Base-by-base conservation (phyloP, 768 basidiomycete genomes). In the Saitozyma podzolica region DNA sequence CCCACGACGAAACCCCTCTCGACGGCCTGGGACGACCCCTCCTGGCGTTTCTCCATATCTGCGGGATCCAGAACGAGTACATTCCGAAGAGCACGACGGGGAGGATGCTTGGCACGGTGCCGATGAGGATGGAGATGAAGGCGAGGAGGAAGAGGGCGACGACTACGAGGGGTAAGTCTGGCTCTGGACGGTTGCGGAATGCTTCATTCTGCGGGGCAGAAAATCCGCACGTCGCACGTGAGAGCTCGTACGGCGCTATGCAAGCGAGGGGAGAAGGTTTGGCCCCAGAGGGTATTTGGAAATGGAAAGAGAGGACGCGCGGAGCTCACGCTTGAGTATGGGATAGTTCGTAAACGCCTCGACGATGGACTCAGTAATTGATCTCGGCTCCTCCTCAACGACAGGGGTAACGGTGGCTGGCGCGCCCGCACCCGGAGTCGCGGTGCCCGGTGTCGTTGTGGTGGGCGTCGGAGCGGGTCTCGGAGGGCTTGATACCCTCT, bases 31-130 rank as follows among this genome's bases (percentile, higher is more conserved):
- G 84, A 83, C 62, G 90, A 83, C 9, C 88, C 20, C 89, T 84
- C 19, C 84, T 84, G 14, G 84, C 86, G 14, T 91, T 89, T 20
- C 92, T 84, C 57, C 88, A 82, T 53, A 96, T 91, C 78, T 94
- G 92, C 4, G 90, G 88, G 6, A 88, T 68, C 92, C 92, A 96
- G 71, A 93, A 83, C 7, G 88, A 88, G 78, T 94, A 92, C 59
- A 90, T 84, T 37, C 82, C 75, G 9, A 82, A 84, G 41, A 93
- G 88, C 66, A 68, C 90, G 82, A 8, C 87, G 84, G 50, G 90
- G 85, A 19, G 86, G 86, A 70, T 89, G 70, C 56, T 61, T 7
- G 77, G 73, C 11, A 91, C 86, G 54, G 92, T 83, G 42, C 89
- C 86, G 37, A 77, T 43, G 66, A 92, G 85, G 59, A 92, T 83